phyloP scores from a whole-genome alignment of 805 yeast species.

The Metschnikowia henanensis region DNA sequence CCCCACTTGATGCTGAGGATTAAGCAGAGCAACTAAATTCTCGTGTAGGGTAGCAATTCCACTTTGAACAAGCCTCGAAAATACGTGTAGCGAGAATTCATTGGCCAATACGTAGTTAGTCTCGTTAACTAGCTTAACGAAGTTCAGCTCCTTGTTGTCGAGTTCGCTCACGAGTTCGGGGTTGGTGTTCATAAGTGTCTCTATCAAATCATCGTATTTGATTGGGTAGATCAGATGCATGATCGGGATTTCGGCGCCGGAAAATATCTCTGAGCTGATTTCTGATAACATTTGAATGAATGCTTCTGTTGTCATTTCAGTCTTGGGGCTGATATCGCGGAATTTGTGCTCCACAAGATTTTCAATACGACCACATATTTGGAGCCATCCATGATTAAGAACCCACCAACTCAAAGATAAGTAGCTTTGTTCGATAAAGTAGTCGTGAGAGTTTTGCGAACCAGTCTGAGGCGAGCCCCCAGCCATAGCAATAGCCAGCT shows the following conservation, averaged over 20 bases:
- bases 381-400: conserved; percentile 79
- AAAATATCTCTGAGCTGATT: conserved; percentile 24
- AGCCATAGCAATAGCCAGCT: conserved; percentile 72
- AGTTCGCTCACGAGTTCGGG: conserved; percentile 40
- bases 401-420: conserved; percentile 93
- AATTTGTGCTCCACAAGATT: conserved; percentile 60
- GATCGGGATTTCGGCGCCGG: conserved; percentile 16
- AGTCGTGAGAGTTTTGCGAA: conserved; percentile 36
- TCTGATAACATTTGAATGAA: conserved; percentile 43
- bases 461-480: conserved; percentile 36
- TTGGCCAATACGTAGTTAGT: conserved; percentile 42
- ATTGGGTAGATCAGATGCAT: conserved; percentile 36
- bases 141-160: conserved; percentile 36
- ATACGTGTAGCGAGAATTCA: conserved; percentile 30
- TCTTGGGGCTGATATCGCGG: conserved; percentile 64
- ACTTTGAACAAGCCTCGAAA: conserved; percentile 31
- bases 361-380: conserved; percentile 53
- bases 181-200: conserved; percentile 49
- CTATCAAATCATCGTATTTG: conserved; percentile 38
- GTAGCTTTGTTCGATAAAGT: conserved; percentile 75
- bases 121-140: conserved; percentile 44
- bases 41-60: conserved; percentile 36
- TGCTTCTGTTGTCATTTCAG: conserved; percentile 64
- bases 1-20: conserved; percentile 19
- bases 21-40: conserved; percentile 30